These are phyloP conservation scores for Lumnitzera racemosa DNA, from an alignment of 345 rosid genomes.

Conservation along the genomic window DNA sequence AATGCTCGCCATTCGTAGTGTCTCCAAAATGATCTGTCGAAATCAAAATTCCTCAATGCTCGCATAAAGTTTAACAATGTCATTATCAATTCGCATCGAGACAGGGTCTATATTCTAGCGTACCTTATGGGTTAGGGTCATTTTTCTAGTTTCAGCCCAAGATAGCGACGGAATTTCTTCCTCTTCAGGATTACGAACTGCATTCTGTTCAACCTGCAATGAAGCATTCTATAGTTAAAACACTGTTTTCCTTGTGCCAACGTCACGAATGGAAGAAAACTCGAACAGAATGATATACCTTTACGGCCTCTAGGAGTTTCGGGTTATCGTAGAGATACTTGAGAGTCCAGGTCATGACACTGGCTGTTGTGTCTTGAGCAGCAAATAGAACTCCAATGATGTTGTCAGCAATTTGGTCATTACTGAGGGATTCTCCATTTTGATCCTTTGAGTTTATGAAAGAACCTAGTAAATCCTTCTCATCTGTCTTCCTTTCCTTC, in stretches of 20 bases:
- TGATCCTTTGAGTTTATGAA: slow-evolving; percentile 43
- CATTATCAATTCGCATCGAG: no score
- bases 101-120: background rate
- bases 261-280: background rate
- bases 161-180: slow-evolving; percentile 25
- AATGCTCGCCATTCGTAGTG: slow-evolving; percentile 66
- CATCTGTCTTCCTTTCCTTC: slow-evolving; percentile 35
- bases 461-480: slow-evolving; percentile 40
- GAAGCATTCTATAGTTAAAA: background rate
- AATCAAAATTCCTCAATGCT: background rate
- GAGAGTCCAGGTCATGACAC: slow-evolving; percentile 72
- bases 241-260: background rate
- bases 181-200: slow-evolving; percentile 22
- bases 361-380: slow-evolving; percentile 74
- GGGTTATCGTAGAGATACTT: slow-evolving; percentile 69
- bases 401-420: slow-evolving; percentile 58
- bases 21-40: slow-evolving; percentile 59
- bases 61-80: no score
- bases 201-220: slow-evolving; percentile 49
- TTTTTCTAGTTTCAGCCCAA: slow-evolving; percentile 57
- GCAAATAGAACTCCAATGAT: slow-evolving; percentile 66
- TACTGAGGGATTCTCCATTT: slow-evolving; percentile 22
- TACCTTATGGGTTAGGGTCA: slow-evolving; percentile 52
- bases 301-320: slow-evolving; percentile 58
- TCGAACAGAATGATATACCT: slow-evolving; percentile 26